Base-by-base conservation (phyloP, 2,329 filamentous ascomycete genomes). In the Aureobasidium mangrovei region DNA sequence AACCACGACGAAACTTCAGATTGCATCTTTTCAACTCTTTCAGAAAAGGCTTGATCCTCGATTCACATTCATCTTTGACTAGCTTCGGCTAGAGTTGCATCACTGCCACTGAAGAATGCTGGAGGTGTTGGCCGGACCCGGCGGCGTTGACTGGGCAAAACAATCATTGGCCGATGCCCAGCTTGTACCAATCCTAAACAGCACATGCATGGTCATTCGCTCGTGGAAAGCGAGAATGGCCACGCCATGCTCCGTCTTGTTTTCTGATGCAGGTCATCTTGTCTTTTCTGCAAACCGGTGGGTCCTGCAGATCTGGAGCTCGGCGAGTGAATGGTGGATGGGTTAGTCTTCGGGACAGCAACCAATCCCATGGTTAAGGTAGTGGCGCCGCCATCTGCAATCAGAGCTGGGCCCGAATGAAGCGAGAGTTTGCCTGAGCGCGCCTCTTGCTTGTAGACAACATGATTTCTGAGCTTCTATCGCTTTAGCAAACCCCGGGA, bases 251-350 rank as follows among this genome's bases (percentile, higher is more conserved):
- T 35, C 29, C 29, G 38, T 42, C 47, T 43, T 52, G 31, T 43
- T 43, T 29, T 35, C 33, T 42, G 46, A 51, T 35, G 47, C 47
- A 51, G 29, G 47, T 52, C 38, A 43, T 52, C 48, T 43, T 52
- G 48, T 52, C 48, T 42, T 35, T 29, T 43, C 48, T 52, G 54
- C 54, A 56, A 53, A 52, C 54, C 47, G 48, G 54, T 56, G 47
- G 54, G 45, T 56, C 54, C 45, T 56, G 54, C 54, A 56, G 47
- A 53, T 56, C 47, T 38, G 47, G 31, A 12, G 26, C 39, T 31
- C 28, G 24, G 28, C 40, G 32, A 43, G 9, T 33, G 54, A 26
- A 49, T 28, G 41, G 47, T 51, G 47, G 10, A 18, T 26, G 47
- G 48, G 47, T 29, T 31, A 40, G 8, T 39, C 26, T 18, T 51